A percentile compares a stretch with the other conserved stretches of the same genome.
Evolutionary conservation across 495 filamentous ascomycete genomes (phyloP).

Genomic region (Trichoderma parareesei): DNA sequence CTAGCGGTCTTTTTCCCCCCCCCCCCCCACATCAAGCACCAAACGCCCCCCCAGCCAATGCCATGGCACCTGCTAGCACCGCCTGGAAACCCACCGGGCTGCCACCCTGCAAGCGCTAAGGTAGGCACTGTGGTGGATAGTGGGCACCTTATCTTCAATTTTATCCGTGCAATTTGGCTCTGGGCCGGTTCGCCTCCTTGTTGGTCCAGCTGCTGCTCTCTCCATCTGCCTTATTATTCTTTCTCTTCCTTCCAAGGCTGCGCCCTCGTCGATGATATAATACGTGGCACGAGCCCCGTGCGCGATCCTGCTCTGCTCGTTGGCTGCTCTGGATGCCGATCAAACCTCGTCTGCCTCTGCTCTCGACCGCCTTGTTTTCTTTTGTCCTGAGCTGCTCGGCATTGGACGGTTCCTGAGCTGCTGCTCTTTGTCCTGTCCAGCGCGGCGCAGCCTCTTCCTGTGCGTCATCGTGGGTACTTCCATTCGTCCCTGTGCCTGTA

Average conservation of each 20-base stretch:
- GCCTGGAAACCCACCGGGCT: too few relatives aligned
- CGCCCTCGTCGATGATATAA: conserved; percentile 1
- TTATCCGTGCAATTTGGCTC: too few relatives aligned
- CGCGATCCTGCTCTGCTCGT: background rate
- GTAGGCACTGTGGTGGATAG: too few relatives aligned
- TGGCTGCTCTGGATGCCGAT: background rate
- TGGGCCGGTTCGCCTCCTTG: background rate
- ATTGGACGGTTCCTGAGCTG: background rate
- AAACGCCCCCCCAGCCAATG: too few relatives aligned
- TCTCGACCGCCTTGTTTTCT: background rate
- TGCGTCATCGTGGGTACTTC: conserved; percentile 2
- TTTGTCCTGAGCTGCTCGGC: background rate
- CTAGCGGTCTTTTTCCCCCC: too few relatives aligned
- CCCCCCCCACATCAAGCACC: too few relatives aligned
- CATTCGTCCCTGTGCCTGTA: too few relatives aligned
- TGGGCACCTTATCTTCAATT: too few relatives aligned
- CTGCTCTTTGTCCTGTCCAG: background rate
- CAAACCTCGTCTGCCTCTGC: background rate
- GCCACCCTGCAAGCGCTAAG: too few relatives aligned
- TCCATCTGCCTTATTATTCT: background rate
- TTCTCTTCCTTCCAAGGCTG: background rate
- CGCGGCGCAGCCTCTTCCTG: background rate
- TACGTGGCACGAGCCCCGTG: background rate
- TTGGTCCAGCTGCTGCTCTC: background rate
- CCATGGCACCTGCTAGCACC: too few relatives aligned